Conservation (phyloP, 2,329 filamentous ascomycete genomes). For the Leptographium radiaticola region DNA sequence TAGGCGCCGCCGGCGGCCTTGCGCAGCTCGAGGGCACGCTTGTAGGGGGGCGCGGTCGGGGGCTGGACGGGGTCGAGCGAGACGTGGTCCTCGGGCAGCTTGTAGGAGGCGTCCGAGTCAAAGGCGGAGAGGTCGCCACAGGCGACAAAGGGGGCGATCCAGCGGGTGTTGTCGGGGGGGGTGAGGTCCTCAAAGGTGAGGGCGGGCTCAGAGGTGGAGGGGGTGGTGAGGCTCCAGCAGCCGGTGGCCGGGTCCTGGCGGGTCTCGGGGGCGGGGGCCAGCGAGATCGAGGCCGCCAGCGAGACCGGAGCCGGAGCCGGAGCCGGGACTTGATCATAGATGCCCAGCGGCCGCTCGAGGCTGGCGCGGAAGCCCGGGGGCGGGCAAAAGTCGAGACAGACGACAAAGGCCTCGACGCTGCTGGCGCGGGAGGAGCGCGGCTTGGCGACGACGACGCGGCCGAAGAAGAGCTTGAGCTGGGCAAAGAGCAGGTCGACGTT, state of each 20-base stretch:
- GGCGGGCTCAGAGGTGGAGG: background rate
- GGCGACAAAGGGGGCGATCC: slow-evolving; percentile 94
- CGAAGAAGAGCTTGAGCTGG: slow-evolving; percentile 85
- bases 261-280: slow-evolving; percentile 19
- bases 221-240: slow-evolving; percentile 22
- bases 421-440: slow-evolving; percentile 89
- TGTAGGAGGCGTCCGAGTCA: slow-evolving; percentile 91
- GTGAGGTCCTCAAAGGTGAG: slow-evolving; percentile 34
- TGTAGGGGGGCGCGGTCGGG: slow-evolving; percentile 91
- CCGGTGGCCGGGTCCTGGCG: slow-evolving; percentile 33
- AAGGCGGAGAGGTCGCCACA: slow-evolving; percentile 91
- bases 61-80: slow-evolving; percentile 88
- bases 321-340: slow-evolving; percentile 20
- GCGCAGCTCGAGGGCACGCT: slow-evolving; percentile 73
- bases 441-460: slow-evolving; percentile 79
- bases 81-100: slow-evolving; percentile 72
- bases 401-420: slow-evolving; percentile 92
- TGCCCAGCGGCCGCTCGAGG: slow-evolving; percentile 60
- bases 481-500: slow-evolving; percentile 95
- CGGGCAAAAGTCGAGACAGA: slow-evolving; percentile 79
- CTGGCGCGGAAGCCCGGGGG: slow-evolving; percentile 64
- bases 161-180: slow-evolving; percentile 31
- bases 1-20: slow-evolving; percentile 65
- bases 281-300: background rate
- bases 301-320: background rate